A percentile compares a stretch with the other conserved stretches of the same genome.
Evolutionary conservation across 305 asterid genomes (phyloP).

Genomic region (Fraxinus nigra): DNA sequence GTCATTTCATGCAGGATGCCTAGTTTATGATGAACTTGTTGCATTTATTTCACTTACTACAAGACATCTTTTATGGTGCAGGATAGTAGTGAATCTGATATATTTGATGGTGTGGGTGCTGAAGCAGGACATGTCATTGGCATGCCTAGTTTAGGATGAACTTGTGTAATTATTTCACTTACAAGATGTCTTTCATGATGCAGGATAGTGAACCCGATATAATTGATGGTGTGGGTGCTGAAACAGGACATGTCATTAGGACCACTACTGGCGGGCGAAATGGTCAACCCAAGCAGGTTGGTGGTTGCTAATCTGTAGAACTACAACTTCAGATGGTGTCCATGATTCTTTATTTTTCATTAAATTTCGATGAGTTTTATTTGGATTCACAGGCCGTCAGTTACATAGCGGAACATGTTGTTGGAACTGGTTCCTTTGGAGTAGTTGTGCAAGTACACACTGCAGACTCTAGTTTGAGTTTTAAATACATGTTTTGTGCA

Average conservation of each 20-base stretch:
- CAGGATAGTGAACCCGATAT: constrained; percentile 97
- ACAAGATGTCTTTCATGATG: constrained; percentile 19
- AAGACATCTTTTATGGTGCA: constrained; percentile 33
- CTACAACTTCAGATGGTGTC: constrained; percentile 24
- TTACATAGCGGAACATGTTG: constrained; percentile 95
- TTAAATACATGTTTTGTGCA: neutral
- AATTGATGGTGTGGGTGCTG: constrained; percentile 91
- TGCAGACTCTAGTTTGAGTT: constrained; percentile 10
- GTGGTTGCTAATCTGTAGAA: constrained; percentile 25
- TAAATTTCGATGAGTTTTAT: constrained; percentile 14
- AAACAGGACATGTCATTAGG: constrained; percentile 84
- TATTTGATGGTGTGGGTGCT: constrained; percentile 87
- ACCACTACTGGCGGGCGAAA: constrained; percentile 84
- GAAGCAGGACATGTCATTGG: constrained; percentile 83
- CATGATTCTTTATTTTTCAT: constrained; percentile 19
- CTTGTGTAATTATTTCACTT: neutral
- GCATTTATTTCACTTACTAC: neutral
- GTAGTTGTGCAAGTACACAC: constrained; percentile 85
- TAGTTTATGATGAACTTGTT: neutral
- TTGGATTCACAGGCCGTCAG: constrained; percentile 64
- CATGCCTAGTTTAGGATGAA: neutral
- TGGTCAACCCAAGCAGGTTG: constrained; percentile 94
- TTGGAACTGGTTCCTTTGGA: constrained; percentile 98
- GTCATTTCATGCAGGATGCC: constrained; percentile 18
- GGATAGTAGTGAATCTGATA: constrained; percentile 93